These are phyloP conservation scores for Helichrysum umbraculigerum DNA, from an alignment of 129 eudicot species.

Conservation along the genomic window DNA sequence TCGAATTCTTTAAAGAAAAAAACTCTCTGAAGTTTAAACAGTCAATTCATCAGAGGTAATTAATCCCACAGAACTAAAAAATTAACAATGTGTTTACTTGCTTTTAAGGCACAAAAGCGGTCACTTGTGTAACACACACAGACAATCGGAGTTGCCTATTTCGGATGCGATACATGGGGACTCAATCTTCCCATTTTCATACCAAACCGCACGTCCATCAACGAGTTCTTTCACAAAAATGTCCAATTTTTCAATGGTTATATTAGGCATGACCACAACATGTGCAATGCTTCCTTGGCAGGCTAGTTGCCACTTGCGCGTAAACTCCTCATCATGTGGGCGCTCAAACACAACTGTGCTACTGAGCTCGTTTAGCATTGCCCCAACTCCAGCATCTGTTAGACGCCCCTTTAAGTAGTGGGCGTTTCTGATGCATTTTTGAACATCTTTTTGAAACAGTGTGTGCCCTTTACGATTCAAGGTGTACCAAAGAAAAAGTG, in stretches of 20 bases:
- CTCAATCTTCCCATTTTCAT: constrained; percentile 37
- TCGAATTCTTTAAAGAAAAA: background rate
- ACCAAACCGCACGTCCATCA: constrained; percentile 63
- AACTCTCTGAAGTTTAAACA: too few species aligned
- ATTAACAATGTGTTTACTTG: background rate
- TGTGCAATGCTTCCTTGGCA: constrained; percentile 93
- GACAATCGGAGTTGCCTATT: background rate
- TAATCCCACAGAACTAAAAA: too few species aligned
- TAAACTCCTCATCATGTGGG: constrained; percentile 83
- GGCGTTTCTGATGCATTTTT: constrained; percentile 89
- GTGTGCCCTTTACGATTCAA: constrained; percentile 85
- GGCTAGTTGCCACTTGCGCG: constrained; percentile 92
- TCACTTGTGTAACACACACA: background rate
- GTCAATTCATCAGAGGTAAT: too few species aligned
- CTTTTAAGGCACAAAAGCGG: background rate
- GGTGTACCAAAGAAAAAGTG: constrained; percentile 94
- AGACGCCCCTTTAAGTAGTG: constrained; percentile 77
- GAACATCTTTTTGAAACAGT: constrained; percentile 96
- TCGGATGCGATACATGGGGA: too few species aligned
- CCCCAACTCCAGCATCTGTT: constrained; percentile 68
- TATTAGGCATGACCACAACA: constrained; percentile 90
- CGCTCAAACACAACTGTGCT: constrained; percentile 97
- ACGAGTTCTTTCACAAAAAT: constrained; percentile 63
- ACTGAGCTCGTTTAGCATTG: constrained; percentile 96
- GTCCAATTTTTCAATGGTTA: constrained; percentile 71